Base-by-base conservation (phyloP, 768 basidiomycete genomes). In the Cystofilobasidium capitatum region DNA sequence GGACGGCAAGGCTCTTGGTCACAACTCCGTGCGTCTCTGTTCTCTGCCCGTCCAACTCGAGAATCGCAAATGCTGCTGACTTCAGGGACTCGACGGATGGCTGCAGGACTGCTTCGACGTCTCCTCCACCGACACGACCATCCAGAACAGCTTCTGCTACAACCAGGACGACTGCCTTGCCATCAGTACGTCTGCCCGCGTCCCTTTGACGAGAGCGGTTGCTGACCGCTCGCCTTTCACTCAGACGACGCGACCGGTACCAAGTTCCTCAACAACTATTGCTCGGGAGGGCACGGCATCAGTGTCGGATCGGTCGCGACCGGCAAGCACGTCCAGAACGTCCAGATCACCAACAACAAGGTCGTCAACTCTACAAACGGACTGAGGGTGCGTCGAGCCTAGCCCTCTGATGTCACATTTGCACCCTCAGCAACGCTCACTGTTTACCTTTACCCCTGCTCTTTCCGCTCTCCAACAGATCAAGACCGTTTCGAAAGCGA, bases 161-260 rank as follows among this genome's bases (percentile, higher is more conserved):
- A 71, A 74, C 54, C 74, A 74, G 81, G 84, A 87, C 66, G 86
- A 87, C 71, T 87, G 85, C 72, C 76, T 87, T 31, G 84, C 86
- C 24, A 79, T 82, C 49, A 51, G 31, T 29, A 51, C 9, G 24
- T n/a, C 12, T 44, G 42, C 42, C 42, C 42, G 10, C 42, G 12
- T 44, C 42, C 42, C 42, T 22, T 44, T n/a, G n/a, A n/a, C 42
- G 10, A 10, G 10, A 44, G 12, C 22, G 12, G 12, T 22, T 44
- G 42, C 42, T 44, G 42, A 44, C 42, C 12, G 12, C 12, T 44
- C 22, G 42, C 42, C 22, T 44, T 10, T 22, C 42, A 44, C 42
- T 44, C 22, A 44, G 12, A 44, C 12, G 49, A 3, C 31, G 24
- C 24, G 24, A 65, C 57, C n/a, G n/a, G n/a, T n/a, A 72, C 76